Percentiles rank a stretch among this genome's conserved stretches.
phyloP scores from a whole-genome alignment of 1,139 yeast species.

The Arxiozyma bovina region DNA sequence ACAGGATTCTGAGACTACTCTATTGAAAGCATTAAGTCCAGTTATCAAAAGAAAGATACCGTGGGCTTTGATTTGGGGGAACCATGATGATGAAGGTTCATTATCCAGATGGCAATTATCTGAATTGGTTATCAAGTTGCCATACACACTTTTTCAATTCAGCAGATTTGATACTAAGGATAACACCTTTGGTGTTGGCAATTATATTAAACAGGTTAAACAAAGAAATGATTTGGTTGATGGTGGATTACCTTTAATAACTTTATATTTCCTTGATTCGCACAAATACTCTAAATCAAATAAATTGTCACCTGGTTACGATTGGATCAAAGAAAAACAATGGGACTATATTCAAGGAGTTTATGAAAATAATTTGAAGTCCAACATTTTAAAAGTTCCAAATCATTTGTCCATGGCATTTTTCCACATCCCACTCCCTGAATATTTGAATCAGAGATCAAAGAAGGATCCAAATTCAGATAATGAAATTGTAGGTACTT shows the following conservation, averaged over 20 bases:
- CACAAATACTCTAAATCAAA: constrained; percentile 63
- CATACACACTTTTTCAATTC: constrained; percentile 51
- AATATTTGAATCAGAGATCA: constrained; percentile 46
- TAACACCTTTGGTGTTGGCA: constrained; percentile 65
- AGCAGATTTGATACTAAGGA: constrained; percentile 48
- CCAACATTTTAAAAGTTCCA: constrained; percentile 31
- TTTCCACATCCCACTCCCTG: constrained; percentile 89
- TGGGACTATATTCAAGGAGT: constrained; percentile 44
- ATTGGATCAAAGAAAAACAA: constrained; percentile 74
- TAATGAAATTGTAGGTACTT: constrained; percentile 47
- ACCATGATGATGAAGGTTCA: constrained; percentile 64
- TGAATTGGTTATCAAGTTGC: constrained; percentile 46
- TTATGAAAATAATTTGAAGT: constrained; percentile 25
- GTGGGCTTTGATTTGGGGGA: constrained; percentile 71
- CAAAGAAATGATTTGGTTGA: constrained; percentile 16
- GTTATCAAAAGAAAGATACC: constrained; percentile 60
- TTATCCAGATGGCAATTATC: constrained; percentile 53
- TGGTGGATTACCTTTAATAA: constrained; percentile 36
- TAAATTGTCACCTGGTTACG: constrained; percentile 68
- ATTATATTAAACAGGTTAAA: constrained; percentile 51
- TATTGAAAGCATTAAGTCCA: constrained; percentile 70
- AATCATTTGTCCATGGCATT: constrained; percentile 71
- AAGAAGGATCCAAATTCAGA: constrained; percentile 18
- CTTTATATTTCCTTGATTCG: constrained; percentile 72
- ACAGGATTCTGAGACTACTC: constrained; percentile 68